Base-by-base conservation (phyloP, 2,329 filamentous ascomycete species). In the Dothideomycetes sp. region DNA sequence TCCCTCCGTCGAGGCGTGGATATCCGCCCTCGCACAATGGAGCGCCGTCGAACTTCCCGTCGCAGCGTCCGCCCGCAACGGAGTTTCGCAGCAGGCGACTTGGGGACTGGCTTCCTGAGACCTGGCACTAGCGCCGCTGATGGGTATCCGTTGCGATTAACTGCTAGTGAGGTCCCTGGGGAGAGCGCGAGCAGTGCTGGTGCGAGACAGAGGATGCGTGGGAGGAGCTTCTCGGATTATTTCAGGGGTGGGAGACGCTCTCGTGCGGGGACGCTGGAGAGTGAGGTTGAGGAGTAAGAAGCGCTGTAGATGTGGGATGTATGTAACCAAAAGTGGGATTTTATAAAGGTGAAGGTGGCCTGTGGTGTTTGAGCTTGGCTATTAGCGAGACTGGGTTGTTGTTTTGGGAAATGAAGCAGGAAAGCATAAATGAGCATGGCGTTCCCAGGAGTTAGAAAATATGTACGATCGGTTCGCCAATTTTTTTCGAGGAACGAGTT, bases 1-100 rank as follows among this genome's bases (percentile, higher is more conserved):
- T 70, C 75, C 16, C 62, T 81, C 18, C 69, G 76, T n/a, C 69
- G 73, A 12, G 72, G 73, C 11, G 64, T 73, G 22, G 22, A 27
- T 27, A n/a, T n/a, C n/a, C 22, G 22, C 12, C 22, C 22, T 7
- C 7, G 22, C 7, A 27, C 22, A 7, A 27, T 27, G 22, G 22
- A 27, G 7, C 7, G 22, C 7, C 7, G 22, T 7, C 22, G 22
- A 12, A 27, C 22, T 7, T 7, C 22, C 12, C 22, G 22, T 7
- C 22, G 22, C 7, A 27, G 22, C 22, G 22, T 27, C 22, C 7
- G 22, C 7, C 22, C 22, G 7, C 22, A 27, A 12, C 22, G 22
- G 12, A 7, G 7, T 7, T 27, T 27, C 12, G 22, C 22, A 27
- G 22, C 22, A 27, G 22, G 22, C 7, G 22, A 27, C 12, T 27